Percentiles rank a stretch among this genome's conserved stretches.
Evolutionary conservation across 2,329 filamentous ascomycete species (phyloP).

Genomic region (Orbilia blumenaviensis): DNA sequence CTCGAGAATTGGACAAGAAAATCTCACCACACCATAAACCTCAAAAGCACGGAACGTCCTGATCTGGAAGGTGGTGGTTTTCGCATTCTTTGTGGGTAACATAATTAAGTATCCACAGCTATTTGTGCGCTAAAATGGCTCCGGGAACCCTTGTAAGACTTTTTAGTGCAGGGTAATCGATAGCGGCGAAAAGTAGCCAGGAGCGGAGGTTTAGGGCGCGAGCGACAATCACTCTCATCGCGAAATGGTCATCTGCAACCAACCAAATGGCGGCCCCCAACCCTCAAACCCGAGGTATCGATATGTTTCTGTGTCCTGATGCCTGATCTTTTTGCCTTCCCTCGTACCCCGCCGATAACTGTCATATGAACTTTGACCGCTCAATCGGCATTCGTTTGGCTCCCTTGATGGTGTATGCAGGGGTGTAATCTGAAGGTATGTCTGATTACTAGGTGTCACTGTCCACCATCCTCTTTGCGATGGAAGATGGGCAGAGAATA

Average conservation of each 20-base stretch:
- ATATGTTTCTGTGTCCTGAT: slow-evolving; percentile 38
- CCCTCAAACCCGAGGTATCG: slow-evolving; percentile 26
- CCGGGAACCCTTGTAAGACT: slow-evolving; percentile 35
- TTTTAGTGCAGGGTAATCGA: slow-evolving; percentile 42
- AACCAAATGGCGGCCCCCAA: slow-evolving; percentile 20
- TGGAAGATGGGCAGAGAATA: slow-evolving; percentile 18
- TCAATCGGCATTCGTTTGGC: slow-evolving; percentile 10
- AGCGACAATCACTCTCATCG: slow-evolving; percentile 31
- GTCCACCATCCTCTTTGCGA: slow-evolving; percentile 49
- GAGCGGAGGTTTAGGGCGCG: slow-evolving; percentile 48
- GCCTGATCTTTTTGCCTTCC: slow-evolving; percentile 47
- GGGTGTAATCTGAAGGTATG: slow-evolving; percentile 39
- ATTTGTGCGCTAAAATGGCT: slow-evolving; percentile 22
- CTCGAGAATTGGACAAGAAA: background rate
- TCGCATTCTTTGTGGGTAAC: slow-evolving; percentile 26
- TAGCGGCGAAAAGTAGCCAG: slow-evolving; percentile 45
- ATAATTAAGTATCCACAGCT: slow-evolving; percentile 1
- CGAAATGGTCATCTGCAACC: slow-evolving; percentile 32
- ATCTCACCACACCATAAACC: slow-evolving; percentile 25
- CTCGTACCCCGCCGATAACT: slow-evolving; percentile 14
- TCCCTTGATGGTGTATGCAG: slow-evolving; percentile 28
- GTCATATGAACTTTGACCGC: slow-evolving; percentile 42
- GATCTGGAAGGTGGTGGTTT: slow-evolving; percentile 49
- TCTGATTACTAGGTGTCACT: slow-evolving; percentile 14
- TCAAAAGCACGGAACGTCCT: slow-evolving; percentile 29